Conservation (phyloP, 768 basidiomycete genomes). For the Gautieria morchelliformis region DNA sequence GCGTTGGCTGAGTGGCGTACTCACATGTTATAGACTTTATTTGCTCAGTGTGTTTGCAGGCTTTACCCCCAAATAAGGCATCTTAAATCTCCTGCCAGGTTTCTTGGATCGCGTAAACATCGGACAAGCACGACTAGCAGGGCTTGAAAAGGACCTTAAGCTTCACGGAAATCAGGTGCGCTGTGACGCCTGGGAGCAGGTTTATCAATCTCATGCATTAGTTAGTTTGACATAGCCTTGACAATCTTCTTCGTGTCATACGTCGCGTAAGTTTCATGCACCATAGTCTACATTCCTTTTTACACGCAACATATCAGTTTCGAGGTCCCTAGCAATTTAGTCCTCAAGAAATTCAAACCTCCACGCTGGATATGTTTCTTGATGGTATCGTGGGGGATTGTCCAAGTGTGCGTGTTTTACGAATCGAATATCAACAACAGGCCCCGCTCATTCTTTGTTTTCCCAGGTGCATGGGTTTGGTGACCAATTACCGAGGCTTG, state of each 20-base stretch:
- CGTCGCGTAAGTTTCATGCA: constrained; percentile 17
- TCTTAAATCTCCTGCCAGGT: background rate
- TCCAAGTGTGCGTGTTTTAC: constrained; percentile 3
- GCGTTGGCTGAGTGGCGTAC: background rate
- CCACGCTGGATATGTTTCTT: too few relatives aligned
- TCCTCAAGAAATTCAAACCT: too few relatives aligned
- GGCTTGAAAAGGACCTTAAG: too few relatives aligned
- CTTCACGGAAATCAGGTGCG: constrained; percentile 11
- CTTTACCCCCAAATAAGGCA: background rate
- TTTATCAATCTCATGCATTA: background rate
- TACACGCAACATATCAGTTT: too few relatives aligned
- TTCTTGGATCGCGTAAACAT: too few relatives aligned
- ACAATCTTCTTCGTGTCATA: constrained; percentile 23
- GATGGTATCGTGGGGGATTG: too few relatives aligned
- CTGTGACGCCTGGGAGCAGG: constrained; percentile 3
- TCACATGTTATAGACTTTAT: too few relatives aligned
- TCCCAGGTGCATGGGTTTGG: constrained; percentile 11
- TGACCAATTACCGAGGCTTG: too few relatives aligned
- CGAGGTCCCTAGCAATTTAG: too few relatives aligned
- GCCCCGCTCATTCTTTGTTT: background rate
- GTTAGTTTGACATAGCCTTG: constrained; percentile 1
- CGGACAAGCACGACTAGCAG: too few relatives aligned
- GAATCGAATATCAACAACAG: background rate
- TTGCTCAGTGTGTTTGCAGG: constrained; percentile 6
- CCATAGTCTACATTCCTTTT: constrained; percentile 6